Base-by-base conservation (phyloP, 352 stramenopile genomes). In the Pythium rhizo-oryzae region DNA sequence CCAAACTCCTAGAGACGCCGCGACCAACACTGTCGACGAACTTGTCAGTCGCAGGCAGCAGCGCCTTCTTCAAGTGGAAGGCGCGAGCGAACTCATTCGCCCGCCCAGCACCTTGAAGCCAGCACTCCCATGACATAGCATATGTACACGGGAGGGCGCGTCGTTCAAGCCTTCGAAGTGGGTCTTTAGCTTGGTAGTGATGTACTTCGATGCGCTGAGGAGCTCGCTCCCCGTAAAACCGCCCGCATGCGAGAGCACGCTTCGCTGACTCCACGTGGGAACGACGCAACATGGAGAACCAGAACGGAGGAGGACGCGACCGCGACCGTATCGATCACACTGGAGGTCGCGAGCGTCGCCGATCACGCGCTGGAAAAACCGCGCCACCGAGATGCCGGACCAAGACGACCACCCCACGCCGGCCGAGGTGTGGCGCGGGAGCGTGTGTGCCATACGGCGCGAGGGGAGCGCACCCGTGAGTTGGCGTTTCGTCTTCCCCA, bases 21-120 rank as follows among this genome's bases (percentile, higher is more conserved):
- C 85, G 79, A 50, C 88, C 84, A 19, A 87, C 74, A 16, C 35
- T 77, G 18, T 79, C 87, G 3, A 86, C 88, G 65, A 94, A 96
- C 51, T 92, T 80, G 9, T 72, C 77, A 0, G 88, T 94, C 1
- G 88, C 88, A 3, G 85, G 84, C 11, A 93, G 75, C 25, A 86
- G 94, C 46, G 82, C 81, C 64, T 91, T 93, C 51, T 78, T 82
- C 56, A 90, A 68, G 33, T 92, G 86, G 67, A 94, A 96, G 6
- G 88, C n/a, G 88, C 84, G 24, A 96, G 53, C 19, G 88, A 72
- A 33, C 62, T 88, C 75, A 90, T 81, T 16, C 84, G 78, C 0
- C 88, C 88, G 12, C 88, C 88, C 9, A 96, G 74, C 65, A 94
- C 77, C 47, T 77, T 84, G 64, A 94, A 94, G 62, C 84, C 28